Evolutionary conservation across 2,329 filamentous ascomycete species (phyloP).

Genomic region (Sporothrix inflata): DNA sequence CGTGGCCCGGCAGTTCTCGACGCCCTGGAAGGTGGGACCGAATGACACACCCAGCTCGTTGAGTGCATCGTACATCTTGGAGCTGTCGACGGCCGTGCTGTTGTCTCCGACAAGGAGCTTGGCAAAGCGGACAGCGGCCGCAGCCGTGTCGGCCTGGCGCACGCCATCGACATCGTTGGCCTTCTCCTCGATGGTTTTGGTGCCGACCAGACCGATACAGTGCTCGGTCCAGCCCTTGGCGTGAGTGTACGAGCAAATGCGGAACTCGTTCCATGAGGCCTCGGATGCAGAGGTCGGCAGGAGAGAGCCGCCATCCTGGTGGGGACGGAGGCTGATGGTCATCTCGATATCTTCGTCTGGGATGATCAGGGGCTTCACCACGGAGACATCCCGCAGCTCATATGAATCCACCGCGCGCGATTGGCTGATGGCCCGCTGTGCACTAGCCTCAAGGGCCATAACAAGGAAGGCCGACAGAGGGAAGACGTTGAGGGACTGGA

Average conservation of each 20-base stretch:
- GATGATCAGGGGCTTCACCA: slow-evolving; percentile 52
- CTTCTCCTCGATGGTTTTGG: slow-evolving; percentile 40
- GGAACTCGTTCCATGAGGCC: slow-evolving; percentile 59
- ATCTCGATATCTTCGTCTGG: slow-evolving; percentile 55
- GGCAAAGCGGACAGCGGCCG: slow-evolving; percentile 39
- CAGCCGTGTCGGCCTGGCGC: slow-evolving; percentile 39
- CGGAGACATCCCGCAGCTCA: slow-evolving; percentile 52
- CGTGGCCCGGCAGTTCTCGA: slow-evolving; percentile 50
- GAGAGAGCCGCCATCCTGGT: slow-evolving; percentile 43
- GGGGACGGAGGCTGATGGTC: slow-evolving; percentile 51
- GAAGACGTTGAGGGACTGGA: slow-evolving; percentile 60
- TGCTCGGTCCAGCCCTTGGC: slow-evolving; percentile 61
- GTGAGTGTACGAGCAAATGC: slow-evolving; percentile 57
- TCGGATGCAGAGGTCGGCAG: slow-evolving; percentile 43
- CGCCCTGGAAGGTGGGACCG: slow-evolving; percentile 55
- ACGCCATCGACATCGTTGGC: slow-evolving; percentile 47
- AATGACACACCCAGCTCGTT: slow-evolving; percentile 53
- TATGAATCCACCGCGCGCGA: slow-evolving; percentile 44
- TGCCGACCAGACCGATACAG: slow-evolving; percentile 56
- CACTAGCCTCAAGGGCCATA: slow-evolving; percentile 55
- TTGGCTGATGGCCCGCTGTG: slow-evolving; percentile 40
- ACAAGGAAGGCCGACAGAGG: slow-evolving; percentile 57
- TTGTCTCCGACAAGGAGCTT: slow-evolving; percentile 31
- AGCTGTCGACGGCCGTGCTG: slow-evolving; percentile 38
- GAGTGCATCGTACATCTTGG: slow-evolving; percentile 52